Evolutionary conservation across 805 yeast genomes (phyloP).

Genomic region (Clavispora fructus): DNA sequence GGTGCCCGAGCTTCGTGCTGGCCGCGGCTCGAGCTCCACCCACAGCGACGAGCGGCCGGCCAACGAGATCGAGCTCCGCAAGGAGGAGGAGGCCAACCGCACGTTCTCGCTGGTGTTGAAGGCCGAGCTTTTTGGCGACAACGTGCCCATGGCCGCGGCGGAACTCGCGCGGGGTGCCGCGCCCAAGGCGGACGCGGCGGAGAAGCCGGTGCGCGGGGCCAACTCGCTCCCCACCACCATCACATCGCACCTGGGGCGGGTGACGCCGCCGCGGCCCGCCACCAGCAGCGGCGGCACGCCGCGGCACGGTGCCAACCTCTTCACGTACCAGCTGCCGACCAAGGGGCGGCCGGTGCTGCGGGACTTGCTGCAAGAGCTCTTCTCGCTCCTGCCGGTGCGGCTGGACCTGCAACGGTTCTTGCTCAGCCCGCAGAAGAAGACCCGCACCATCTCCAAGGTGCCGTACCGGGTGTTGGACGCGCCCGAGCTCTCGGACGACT

Average conservation of each 20-base stretch:
- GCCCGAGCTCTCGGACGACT: conserved; percentile 91
- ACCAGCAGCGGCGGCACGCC: conserved; percentile 29
- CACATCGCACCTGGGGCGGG: conserved; percentile 6
- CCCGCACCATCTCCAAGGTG: conserved; percentile 73
- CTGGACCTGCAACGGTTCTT: conserved; percentile 79
- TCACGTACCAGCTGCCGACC: conserved; percentile 71
- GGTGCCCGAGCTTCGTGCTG: conserved; percentile 27
- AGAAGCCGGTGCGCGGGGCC: conserved; percentile 6
- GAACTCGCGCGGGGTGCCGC: conserved; percentile 14
- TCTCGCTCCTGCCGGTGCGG: conserved; percentile 81
- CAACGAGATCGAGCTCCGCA: conserved; percentile 60
- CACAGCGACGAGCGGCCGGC: conserved; percentile 27
- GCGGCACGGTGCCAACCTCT: conserved; percentile 49
- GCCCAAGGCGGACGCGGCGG: conserved; percentile 4
- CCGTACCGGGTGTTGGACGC: conserved; percentile 95
- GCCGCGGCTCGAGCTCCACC: conserved; percentile 7
- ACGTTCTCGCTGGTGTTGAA: conserved; percentile 82
- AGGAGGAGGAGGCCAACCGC: conserved; percentile 78
- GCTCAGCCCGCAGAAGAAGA: conserved; percentile 75
- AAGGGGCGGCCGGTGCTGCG: conserved; percentile 57
- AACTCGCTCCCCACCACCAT: conserved; percentile 5
- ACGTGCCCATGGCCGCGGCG: conserved; percentile 53
- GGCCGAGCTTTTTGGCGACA: conserved; percentile 88
- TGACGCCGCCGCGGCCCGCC: conserved; percentile 20
- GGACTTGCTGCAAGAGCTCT: conserved; percentile 67